Percentiles rank a stretch among this genome's conserved stretches.
phyloP scores from a whole-genome alignment of 441 rosid species.

The Metrosideros polymorpha region DNA sequence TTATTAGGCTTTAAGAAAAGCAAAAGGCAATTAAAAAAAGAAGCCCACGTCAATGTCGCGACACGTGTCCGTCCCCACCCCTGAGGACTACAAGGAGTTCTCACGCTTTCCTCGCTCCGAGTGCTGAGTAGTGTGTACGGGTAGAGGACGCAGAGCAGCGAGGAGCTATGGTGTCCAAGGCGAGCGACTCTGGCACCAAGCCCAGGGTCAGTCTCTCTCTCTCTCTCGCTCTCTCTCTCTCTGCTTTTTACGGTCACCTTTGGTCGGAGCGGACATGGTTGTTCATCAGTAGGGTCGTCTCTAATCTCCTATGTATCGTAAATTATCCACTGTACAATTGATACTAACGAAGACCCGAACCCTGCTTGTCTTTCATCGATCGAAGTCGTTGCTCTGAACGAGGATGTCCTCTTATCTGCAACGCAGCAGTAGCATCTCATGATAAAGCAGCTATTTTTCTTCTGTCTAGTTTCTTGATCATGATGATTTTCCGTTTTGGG shows the following conservation, averaged over 20 bases:
- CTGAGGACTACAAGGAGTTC: neutral
- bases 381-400: neutral
- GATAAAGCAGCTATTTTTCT: neutral
- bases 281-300: neutral
- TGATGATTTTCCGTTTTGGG: neutral
- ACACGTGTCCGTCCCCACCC: neutral
- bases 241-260: neutral
- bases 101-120: neutral
- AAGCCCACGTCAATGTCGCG: neutral
- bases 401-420: neutral
- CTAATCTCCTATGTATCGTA: neutral
- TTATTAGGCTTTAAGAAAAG: too few species aligned
- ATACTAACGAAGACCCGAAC: neutral
- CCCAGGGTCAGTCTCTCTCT: constrained; percentile 26
- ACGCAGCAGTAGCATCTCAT: neutral
- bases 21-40: neutral
- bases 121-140: neutral
- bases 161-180: constrained; percentile 41
- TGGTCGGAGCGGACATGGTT: neutral
- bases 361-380: neutral
- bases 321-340: neutral
- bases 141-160: constrained; percentile 5
- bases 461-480: neutral
- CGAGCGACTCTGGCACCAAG: constrained; percentile 36
- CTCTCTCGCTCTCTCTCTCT: neutral